Base-by-base conservation (phyloP, 2,329 filamentous ascomycete species). In the Aspergillus persii region DNA sequence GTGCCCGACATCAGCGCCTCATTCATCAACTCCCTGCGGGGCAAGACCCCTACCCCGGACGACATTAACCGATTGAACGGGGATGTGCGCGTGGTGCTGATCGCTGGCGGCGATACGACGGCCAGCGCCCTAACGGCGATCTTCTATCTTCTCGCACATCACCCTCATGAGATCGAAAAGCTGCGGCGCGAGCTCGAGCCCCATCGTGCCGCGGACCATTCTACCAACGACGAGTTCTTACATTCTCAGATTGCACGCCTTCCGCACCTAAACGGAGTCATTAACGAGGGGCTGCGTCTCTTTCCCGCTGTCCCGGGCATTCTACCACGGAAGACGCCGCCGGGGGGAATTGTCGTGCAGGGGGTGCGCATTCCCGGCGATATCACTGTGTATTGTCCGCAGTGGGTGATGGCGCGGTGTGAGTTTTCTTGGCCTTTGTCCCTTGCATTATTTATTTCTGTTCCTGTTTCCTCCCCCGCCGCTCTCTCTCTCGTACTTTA, bases 371-470 rank as follows among this genome's bases (percentile, higher is more conserved):
- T 67, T 15, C 59, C 63, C 4, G 65, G 65, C 6, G 54, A 64
- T 18, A 68, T 60, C 33, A 67, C 56, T 4, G 65, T 72, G 2
- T 64, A 50, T 12, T 66, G 61, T 48, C 68, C 71, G 3, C 60
- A 62, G 39, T 68, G 68, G 58, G 60, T 57, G 60, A 68, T 61
- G 39, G 33, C 33, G 1, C 4, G 5, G 8, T 44, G 5, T n/a
- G 18, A 18, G 49, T 23, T 54, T 11, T 54, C 15, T 41, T 41
- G 39, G 27, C 33, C 41, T 18, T 39, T 30, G 4, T 9, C 18
- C 18, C 18, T 23, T 23, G 18, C 18, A 23, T 23, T 23, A 23
- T 23, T 23, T 23, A 23, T 23, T 23, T 23, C 18, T 23, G 18
- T 23, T 23, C 18, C 18, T 23, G 18, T 23, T 23, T 23, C 18